These are phyloP conservation scores for Dioszegia crocea DNA, from an alignment of 768 basidiomycete species.

Conservation along the genomic window DNA sequence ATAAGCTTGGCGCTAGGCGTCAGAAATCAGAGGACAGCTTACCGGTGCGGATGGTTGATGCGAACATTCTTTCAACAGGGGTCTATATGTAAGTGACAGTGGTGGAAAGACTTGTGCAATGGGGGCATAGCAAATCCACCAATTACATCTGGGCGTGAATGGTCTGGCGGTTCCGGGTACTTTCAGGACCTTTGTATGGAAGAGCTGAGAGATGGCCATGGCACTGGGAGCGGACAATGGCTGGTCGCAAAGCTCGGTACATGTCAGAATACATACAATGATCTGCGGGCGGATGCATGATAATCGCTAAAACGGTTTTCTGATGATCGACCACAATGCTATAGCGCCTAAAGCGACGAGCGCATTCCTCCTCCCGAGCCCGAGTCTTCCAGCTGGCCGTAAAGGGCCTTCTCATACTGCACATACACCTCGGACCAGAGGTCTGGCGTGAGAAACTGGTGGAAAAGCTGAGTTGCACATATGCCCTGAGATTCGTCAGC, in stretches of 20 bases:
- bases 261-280: too few species aligned
- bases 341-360: too few species aligned
- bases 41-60: slow-evolving; percentile 36
- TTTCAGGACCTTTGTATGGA: too few species aligned
- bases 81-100: not conserved
- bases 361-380: not conserved
- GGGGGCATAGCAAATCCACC: too few species aligned
- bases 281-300: too few species aligned
- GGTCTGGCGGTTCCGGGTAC: too few species aligned
- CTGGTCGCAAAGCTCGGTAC: too few species aligned
- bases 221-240: too few species aligned
- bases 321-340: too few species aligned
- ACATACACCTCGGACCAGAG: not conserved
- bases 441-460: not conserved
- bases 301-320: too few species aligned
- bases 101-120: not conserved
- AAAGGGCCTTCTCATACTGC: slow-evolving; percentile 1
- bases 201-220: too few species aligned
- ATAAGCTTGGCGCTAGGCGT: not conserved
- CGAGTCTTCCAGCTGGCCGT: not conserved
- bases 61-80: slow-evolving; percentile 25
- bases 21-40: not conserved
- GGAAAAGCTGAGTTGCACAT: slow-evolving; percentile 7
- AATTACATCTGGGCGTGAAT: too few species aligned
- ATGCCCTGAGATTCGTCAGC: slow-evolving; percentile 3